Conservation (phyloP, 1,284 basidiomycete species). For the Rhodotorula sp. region DNA sequence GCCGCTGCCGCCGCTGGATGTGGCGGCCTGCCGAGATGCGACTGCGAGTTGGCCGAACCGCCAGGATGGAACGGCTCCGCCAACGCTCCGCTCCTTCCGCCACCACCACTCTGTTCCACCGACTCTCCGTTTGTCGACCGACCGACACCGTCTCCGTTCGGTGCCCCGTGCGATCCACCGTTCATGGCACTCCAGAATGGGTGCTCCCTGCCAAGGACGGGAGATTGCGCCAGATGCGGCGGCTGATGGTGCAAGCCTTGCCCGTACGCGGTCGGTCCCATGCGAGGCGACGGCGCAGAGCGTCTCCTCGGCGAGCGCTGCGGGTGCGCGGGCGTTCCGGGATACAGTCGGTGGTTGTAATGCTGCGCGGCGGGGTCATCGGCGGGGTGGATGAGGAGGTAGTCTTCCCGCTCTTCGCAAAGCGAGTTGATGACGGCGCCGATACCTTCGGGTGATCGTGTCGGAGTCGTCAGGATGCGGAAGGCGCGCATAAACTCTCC, state of each 20-base stretch:
- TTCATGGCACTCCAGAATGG: conserved; percentile 13
- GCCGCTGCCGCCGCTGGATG: background rate
- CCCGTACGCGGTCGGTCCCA: conserved; percentile 8
- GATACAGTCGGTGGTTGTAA: conserved; percentile 5
- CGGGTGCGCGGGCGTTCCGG: conserved; percentile 1
- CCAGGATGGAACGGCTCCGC: conserved; percentile 2
- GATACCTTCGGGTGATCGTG: conserved; percentile 34
- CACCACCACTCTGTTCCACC: background rate
- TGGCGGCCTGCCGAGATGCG: background rate
- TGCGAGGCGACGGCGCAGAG: conserved; percentile 39
- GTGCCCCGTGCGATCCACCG: background rate
- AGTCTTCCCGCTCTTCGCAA: conserved; percentile 47
- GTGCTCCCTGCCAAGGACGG: background rate
- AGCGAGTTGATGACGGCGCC: conserved; percentile 44
- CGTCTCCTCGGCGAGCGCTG: conserved; percentile 30
- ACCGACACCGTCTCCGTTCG: conserved; percentile 2
- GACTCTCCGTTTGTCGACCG: background rate
- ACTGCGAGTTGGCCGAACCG: background rate
- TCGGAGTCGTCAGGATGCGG: conserved; percentile 52
- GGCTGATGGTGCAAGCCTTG: conserved; percentile 5
- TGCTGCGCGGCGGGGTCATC: conserved; percentile 8
- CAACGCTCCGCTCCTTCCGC: background rate
- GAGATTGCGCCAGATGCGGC: conserved; percentile 2
- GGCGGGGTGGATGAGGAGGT: conserved; percentile 45
- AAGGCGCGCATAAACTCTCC: conserved; percentile 98